Base-by-base conservation (phyloP, 2,329 filamentous ascomycete species). In the Aureobasidium subglaciale region DNA sequence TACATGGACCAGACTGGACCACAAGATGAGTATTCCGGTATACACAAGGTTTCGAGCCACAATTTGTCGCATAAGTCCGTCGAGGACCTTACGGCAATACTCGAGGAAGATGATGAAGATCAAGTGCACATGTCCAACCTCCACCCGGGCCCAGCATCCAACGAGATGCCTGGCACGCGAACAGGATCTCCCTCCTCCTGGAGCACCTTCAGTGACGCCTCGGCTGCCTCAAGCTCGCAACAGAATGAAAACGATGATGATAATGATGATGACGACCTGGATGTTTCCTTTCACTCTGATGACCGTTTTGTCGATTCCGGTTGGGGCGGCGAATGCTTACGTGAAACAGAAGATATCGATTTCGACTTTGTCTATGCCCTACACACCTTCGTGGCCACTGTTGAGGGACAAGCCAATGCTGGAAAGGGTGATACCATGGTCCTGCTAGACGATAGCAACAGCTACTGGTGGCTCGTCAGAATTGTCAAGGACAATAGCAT, bases 341-440 rank as follows among this genome's bases (percentile, higher is more conserved):
- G 83, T 80, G 80, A 86, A 73, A 72, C 78, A 97, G 93, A 99
- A 82, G 93, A 99, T 68, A 99, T 99, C 73, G 93, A 99, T 79
- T 97, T 99, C 77, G 92, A 97, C 71, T 97, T 97, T 74, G 93
- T 99, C 59, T 99, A 99, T 75, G 93, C 93, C 25, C 78, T 99
- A 57, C 93, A 97, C 70, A 99, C 92, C 2, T 99, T 99, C 67
- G 88, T 96, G 61, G 93, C 93, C 25, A 97, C 93, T 0, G 93
- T 99, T 46, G 93, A 99, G 73, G 93, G 93, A 25, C 93, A 99
- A 73, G 93, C 93, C 60, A 99, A 97, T 76, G 93, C 93, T 58
- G 95, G 90, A 30, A 99, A 99, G 73, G 93, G 93, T 50, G 93
- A 99, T 68, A 97, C 92, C 13, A 99, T 99, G 93, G 92, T 97